Percentiles rank a stretch among this genome's conserved stretches.
These are phyloP conservation scores for Rhodotorula kratochvilovae DNA, from an alignment of 768 basidiomycete genomes.

Conservation along the genomic window DNA sequence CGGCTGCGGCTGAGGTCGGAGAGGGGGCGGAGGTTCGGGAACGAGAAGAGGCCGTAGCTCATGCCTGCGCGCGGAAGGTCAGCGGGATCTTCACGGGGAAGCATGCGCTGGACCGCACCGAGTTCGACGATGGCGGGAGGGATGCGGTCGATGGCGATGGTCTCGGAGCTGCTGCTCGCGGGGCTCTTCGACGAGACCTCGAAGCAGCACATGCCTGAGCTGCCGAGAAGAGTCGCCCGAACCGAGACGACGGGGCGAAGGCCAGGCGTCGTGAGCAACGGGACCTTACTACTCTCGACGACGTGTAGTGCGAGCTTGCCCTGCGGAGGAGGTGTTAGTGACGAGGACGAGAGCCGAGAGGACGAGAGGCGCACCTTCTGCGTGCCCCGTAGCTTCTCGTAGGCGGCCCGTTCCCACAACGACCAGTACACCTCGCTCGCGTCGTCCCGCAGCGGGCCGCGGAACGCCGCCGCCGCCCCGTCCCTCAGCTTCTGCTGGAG, in stretches of 20 bases:
- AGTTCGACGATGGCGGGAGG: constrained; percentile 16
- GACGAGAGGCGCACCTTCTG: constrained; percentile 10
- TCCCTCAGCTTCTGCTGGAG: constrained; percentile 7
- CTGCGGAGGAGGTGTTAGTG: background rate
- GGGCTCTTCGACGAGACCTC: constrained; percentile 10
- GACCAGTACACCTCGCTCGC: constrained; percentile 19
- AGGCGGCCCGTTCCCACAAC: constrained; percentile 16
- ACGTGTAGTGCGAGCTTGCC: constrained; percentile 27
- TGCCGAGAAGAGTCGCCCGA: background rate
- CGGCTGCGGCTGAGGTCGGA: constrained; percentile 3
- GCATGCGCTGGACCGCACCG: constrained; percentile 1
- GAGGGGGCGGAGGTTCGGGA: constrained; percentile 9
- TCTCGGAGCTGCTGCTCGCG: background rate
- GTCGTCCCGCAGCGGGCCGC: constrained; percentile 7
- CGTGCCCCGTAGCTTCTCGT: background rate
- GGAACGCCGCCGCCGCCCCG: constrained; percentile 5
- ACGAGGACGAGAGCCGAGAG: too few relatives aligned
- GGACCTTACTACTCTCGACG: background rate
- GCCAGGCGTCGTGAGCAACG: background rate
- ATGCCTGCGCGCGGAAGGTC: background rate
- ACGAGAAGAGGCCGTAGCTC: constrained; percentile 11
- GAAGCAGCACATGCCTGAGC: background rate
- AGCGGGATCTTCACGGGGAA: background rate
- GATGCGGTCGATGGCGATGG: constrained; percentile 24
- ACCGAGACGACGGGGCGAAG: constrained; percentile 6